Evolutionary conservation across 2,329 filamentous ascomycete species (phyloP).

Genomic region (Colletotrichum acutatum): DNA sequence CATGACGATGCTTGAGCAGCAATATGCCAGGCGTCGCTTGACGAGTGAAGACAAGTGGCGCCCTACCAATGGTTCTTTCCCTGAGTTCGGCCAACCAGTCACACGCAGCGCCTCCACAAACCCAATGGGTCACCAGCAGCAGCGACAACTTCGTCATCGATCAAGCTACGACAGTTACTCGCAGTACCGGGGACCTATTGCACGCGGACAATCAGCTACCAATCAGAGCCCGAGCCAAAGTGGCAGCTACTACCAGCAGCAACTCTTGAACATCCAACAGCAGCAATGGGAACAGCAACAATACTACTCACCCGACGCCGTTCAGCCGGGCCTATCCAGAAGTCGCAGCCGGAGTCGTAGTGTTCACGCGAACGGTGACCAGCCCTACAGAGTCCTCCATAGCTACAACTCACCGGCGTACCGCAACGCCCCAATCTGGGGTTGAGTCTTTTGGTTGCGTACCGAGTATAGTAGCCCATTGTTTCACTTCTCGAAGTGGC

Average conservation of each 20-base stretch:
- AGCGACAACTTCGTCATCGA: slow-evolving; percentile 44
- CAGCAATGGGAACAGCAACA: slow-evolving; percentile 44
- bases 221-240: slow-evolving; percentile 20
- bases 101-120: slow-evolving; percentile 18
- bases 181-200: slow-evolving; percentile 36
- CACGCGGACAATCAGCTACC: slow-evolving; percentile 21
- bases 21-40: slow-evolving; percentile 30
- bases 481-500: slow-evolving; percentile 36
- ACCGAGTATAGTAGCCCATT: not conserved
- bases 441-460: slow-evolving; percentile 43
- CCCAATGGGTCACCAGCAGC: slow-evolving; percentile 12
- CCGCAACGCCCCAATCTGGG: slow-evolving; percentile 65
- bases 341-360: slow-evolving; percentile 24
- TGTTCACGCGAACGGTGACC: slow-evolving; percentile 36
- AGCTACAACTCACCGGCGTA: slow-evolving; percentile 70
- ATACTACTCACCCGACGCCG: slow-evolving; percentile 40
- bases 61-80: not conserved
- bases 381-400: slow-evolving; percentile 64
- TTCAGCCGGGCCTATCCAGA: slow-evolving; percentile 44
- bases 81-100: not conserved
- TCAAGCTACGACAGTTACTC: slow-evolving; percentile 45
- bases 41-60: not conserved
- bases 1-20: slow-evolving; percentile 13
- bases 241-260: slow-evolving; percentile 34
- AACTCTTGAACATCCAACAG: slow-evolving; percentile 31